Conservation (phyloP, 208 protist genomes). For the Crithidia acanthocephali region DNA sequence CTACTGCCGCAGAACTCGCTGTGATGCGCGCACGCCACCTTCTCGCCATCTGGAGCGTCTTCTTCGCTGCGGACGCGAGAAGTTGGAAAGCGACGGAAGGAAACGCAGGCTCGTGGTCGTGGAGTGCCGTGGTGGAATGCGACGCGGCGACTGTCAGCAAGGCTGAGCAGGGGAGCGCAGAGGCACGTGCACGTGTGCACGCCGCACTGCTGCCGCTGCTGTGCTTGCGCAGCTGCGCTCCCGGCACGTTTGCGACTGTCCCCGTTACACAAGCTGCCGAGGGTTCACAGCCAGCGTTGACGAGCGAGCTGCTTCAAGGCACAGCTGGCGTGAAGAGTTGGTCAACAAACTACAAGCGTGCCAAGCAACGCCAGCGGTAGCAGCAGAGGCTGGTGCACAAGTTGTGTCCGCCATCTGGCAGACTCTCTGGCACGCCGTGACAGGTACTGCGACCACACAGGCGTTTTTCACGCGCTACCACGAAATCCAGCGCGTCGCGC, state of each 20-base stretch:
- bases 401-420: constrained; percentile 19
- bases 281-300: no score
- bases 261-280: no score
- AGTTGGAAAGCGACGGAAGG: no score
- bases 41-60: constrained; percentile 23
- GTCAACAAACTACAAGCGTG: not conserved
- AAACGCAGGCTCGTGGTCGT: not conserved
- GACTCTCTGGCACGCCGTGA: constrained; percentile 28
- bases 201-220: constrained; percentile 55
- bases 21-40: constrained; percentile 11
- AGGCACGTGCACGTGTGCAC: constrained; percentile 25
- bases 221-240: constrained; percentile 54
- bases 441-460: not conserved
- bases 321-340: no score
- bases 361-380: not conserved
- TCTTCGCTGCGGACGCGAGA: constrained; percentile 7
- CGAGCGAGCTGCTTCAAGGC: no score
- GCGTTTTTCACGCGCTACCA: constrained; percentile 25
- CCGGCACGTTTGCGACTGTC: not conserved
- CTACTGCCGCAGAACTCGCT: not conserved
- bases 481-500: constrained; percentile 41
- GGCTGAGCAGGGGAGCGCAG: not conserved
- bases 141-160: not conserved
- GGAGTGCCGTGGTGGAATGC: not conserved
- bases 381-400: not conserved